Evolutionary conservation across 1,284 basidiomycete genomes (phyloP).

Genomic region (Porodaedalea pini): DNA sequence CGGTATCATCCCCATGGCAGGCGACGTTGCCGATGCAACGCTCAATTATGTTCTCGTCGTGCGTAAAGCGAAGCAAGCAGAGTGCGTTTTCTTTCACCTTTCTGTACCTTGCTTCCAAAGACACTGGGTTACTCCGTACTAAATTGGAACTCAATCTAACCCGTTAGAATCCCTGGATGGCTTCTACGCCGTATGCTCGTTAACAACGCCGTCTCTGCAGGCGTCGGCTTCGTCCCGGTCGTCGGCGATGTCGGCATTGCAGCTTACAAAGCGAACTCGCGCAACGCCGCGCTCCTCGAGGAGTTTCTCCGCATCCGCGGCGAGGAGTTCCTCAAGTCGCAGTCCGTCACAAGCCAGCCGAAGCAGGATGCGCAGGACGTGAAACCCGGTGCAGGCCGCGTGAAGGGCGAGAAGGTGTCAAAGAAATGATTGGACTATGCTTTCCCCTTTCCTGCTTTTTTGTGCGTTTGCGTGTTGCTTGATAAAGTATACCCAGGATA

Average conservation of each 20-base stretch:
- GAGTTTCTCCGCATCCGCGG: conserved; percentile 69
- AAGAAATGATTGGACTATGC: background rate
- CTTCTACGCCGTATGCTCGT: conserved; percentile 71
- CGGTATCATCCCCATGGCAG: conserved; percentile 71
- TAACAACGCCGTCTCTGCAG: conserved; percentile 75
- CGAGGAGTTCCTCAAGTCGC: conserved; percentile 53
- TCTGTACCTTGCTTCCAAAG: background rate
- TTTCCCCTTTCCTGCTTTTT: background rate
- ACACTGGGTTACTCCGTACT: no score
- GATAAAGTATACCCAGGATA: no score
- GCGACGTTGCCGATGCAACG: conserved; percentile 59
- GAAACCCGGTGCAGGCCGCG: conserved; percentile 49
- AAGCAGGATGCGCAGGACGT: conserved; percentile 40
- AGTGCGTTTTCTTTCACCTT: conserved; percentile 33
- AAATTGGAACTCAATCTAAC: no score
- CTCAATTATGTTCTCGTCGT: conserved; percentile 81
- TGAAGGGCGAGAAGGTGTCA: conserved; percentile 35
- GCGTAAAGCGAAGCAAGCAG: conserved; percentile 70
- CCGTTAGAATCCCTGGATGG: conserved; percentile 62
- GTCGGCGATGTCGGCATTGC: conserved; percentile 77
- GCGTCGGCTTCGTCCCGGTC: conserved; percentile 74
- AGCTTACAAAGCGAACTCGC: conserved; percentile 82
- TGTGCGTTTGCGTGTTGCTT: no score
- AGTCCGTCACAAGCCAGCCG: conserved; percentile 26
- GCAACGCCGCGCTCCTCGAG: conserved; percentile 77